Evolutionary conservation across 176 grass and related monocot species (phyloP).

Genomic region (Carex pumila): DNA sequence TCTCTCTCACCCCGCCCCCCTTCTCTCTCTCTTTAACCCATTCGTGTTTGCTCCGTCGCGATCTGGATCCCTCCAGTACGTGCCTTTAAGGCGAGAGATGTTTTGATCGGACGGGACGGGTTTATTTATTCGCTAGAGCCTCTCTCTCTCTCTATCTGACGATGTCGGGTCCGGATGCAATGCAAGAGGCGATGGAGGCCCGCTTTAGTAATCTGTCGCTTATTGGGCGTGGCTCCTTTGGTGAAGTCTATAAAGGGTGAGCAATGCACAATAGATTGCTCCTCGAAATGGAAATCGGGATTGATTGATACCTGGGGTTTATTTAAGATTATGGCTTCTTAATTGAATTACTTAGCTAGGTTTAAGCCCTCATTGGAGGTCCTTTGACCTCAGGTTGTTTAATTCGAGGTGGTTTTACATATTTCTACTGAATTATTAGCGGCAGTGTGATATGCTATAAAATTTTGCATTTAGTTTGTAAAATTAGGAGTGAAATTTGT

Average conservation of each 20-base stretch:
- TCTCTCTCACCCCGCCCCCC: neutral
- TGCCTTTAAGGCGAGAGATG: constrained; percentile 18
- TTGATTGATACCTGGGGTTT: neutral
- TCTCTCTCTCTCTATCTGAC: neutral
- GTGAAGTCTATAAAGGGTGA: constrained; percentile 94
- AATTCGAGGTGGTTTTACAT: constrained; percentile 25
- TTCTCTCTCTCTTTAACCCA: neutral
- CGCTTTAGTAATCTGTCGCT: constrained; percentile 77
- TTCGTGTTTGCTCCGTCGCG: neutral
- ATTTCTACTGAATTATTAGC: neutral
- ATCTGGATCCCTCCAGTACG: constrained; percentile 14
- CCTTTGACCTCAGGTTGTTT: neutral
- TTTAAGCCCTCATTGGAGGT: neutral
- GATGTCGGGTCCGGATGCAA: constrained; percentile 61
- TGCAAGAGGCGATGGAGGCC: constrained; percentile 64
- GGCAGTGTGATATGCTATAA: neutral
- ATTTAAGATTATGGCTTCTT: constrained; percentile 18
- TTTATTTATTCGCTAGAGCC: neutral
- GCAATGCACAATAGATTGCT: neutral
- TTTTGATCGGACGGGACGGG: neutral
- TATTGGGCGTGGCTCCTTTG: constrained; percentile 81
- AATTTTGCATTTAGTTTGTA: neutral
- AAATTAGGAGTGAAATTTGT: neutral
- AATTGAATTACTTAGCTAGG: constrained; percentile 1
- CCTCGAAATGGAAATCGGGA: neutral